These are phyloP conservation scores for Syncephalastrum racemosum DNA, from an alignment of 371 early-diverging fungal species.

Conservation along the genomic window DNA sequence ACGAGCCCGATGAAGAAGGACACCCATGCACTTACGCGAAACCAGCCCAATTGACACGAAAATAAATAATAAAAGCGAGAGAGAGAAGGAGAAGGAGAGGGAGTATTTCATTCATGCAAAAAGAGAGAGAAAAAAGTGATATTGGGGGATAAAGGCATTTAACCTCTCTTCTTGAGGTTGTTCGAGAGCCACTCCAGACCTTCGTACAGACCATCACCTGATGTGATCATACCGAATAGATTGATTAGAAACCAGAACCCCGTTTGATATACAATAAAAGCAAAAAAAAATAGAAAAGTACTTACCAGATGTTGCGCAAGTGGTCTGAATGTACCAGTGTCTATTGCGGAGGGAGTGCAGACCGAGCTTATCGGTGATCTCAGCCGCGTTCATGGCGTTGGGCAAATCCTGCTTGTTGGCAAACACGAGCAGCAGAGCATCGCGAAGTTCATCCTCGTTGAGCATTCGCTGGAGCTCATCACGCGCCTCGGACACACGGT, in stretches of 20 bases:
- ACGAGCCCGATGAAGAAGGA: too few species aligned
- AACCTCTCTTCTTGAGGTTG: slow-evolving; percentile 48
- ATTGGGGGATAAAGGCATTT: too few species aligned
- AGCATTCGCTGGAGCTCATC: slow-evolving; percentile 90
- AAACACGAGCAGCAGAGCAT: slow-evolving; percentile 89
- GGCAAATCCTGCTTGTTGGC: slow-evolving; percentile 98
- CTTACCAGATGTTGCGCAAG: slow-evolving; percentile 90
- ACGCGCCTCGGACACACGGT: slow-evolving; percentile 83
- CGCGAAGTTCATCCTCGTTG: slow-evolving; percentile 92
- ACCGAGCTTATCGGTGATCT: slow-evolving; percentile 91
- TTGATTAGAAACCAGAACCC: too few species aligned
- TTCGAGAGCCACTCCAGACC: slow-evolving; percentile 80
- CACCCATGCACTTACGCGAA: too few species aligned
- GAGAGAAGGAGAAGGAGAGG: too few species aligned
- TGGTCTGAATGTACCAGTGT: slow-evolving; percentile 90
- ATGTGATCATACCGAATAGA: background rate
- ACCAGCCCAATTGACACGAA: too few species aligned
- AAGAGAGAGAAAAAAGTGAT: too few species aligned
- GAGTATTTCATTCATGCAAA: too few species aligned
- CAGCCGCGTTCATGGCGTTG: slow-evolving; percentile 92
- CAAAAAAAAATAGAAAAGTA: too few species aligned
- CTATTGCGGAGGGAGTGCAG: slow-evolving; percentile 85
- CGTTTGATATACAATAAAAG: too few species aligned
- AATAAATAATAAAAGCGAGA: too few species aligned
- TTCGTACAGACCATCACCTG: slow-evolving; percentile 92